Conservation (phyloP, 2,329 filamentous ascomycete genomes). For the Claviceps cyperi region DNA sequence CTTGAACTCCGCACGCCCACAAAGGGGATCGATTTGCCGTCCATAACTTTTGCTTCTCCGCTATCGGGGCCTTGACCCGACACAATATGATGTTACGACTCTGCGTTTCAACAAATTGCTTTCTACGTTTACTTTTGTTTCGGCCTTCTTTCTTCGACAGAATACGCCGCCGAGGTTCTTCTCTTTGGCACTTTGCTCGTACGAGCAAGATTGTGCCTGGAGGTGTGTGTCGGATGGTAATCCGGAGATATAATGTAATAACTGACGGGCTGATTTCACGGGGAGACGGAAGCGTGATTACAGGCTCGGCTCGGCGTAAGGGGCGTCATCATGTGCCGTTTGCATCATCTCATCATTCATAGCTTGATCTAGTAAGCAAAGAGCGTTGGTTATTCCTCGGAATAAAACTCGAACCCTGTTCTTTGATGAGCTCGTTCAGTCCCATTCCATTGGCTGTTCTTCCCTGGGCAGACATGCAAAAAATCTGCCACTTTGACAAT, state of each 20-base stretch:
- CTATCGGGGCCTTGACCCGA: background rate
- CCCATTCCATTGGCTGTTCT: too few species aligned
- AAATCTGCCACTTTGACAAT: too few species aligned
- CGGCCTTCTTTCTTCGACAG: background rate
- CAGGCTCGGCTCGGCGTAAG: constrained; percentile 7
- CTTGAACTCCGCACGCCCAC: background rate
- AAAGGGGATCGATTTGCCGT: too few species aligned
- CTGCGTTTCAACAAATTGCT: background rate
- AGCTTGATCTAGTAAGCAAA: background rate
- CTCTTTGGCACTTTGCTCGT: background rate
- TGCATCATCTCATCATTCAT: background rate
- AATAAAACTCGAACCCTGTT: background rate
- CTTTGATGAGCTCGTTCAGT: background rate
- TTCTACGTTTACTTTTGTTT: background rate
- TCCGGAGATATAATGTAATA: constrained; percentile 9
- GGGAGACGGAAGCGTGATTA: background rate
- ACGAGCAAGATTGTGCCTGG: constrained; percentile 1
- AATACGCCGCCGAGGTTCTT: background rate
- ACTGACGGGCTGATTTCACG: background rate
- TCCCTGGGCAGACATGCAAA: too few species aligned
- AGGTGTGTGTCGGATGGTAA: background rate
- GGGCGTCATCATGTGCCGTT: constrained; percentile 1
- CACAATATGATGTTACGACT: constrained; percentile 9
- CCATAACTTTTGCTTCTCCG: background rate
- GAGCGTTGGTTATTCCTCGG: background rate